Conservation (phyloP, 2,329 filamentous ascomycete species). For the Coleophoma cylindrospora region DNA sequence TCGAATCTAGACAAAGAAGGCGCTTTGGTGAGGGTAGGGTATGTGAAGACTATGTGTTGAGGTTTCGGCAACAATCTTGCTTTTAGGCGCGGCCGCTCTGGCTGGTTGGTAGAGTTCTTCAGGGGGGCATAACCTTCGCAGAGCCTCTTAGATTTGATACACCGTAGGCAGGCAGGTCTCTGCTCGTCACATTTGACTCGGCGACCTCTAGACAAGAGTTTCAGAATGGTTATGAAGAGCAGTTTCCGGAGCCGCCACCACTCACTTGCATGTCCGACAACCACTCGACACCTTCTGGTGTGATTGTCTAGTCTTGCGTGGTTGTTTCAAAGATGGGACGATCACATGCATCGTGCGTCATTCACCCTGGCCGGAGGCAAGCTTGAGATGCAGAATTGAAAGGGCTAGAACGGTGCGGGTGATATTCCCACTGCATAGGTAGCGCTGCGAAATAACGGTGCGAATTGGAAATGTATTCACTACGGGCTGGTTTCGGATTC, state of each 20-base stretch:
- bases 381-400: not conserved
- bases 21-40: not conserved
- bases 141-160: constrained; percentile 2
- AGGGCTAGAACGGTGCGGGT: too few species aligned
- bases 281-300: constrained; percentile 2
- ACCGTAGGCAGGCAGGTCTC: constrained; percentile 5
- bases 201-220: not conserved
- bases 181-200: constrained; percentile 6
- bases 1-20: constrained; percentile 4
- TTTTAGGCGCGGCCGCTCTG: not conserved
- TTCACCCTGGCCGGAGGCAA: not conserved
- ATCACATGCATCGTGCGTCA: not conserved
- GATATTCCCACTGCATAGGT: too few species aligned
- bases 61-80: not conserved
- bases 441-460: too few species aligned
- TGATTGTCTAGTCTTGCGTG: not conserved
- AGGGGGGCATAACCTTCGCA: constrained; percentile 9
- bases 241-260: not conserved
- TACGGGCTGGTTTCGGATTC: too few species aligned
- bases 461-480: too few species aligned
- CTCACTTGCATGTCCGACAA: constrained; percentile 6
- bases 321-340: not conserved
- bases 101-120: not conserved
- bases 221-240: not conserved
- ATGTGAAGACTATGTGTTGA: not conserved